Base-by-base conservation (phyloP, 139 green algal genomes). In the Micractinium sp. region DNA sequence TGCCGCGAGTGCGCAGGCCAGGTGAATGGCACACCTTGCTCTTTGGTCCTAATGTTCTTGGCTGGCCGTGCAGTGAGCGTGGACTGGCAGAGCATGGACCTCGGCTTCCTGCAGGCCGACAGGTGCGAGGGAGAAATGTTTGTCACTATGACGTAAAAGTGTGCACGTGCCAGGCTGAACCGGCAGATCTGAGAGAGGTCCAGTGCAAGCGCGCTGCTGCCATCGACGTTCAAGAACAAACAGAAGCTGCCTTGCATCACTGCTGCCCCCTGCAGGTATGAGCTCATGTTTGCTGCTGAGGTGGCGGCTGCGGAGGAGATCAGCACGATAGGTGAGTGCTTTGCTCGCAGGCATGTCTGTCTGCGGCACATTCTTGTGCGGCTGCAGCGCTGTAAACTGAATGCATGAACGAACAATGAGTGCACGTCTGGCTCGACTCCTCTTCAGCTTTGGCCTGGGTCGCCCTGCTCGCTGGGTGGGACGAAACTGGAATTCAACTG, bases 61-160 rank as follows among this genome's bases (percentile, higher is more conserved):
- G 53, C 56, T 41, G 19, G 14, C 19, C 3, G 47, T 56, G 66
- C 83, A 87, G 71, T 89, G 69, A 3, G 53, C 15, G 66, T 96
- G 12, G 41, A 87, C 53, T 96, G 92, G 92, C 29, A 22, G 39
- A 38, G 88, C 25, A 36, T 41, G 33, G 89, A 92, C 75, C n/a
- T 93, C 35, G 23, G 19, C 14, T 93, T 91, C 63, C 91, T 94
- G 33, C 38, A 89, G 27, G 74, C 33, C 20, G 74, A 53, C 39
- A 61, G 14, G 56, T 88, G n/a, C 29, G 27, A 22, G 71, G 27
- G 35, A 14, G 36, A 29, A 82, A 61, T 66, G 39, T 23, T 36
- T 83, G n/a, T n/a, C n/a, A n/a, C n/a, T n/a, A n/a, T n/a, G n/a
- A n/a, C n/a, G n/a, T n/a, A n/a, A n/a, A n/a, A n/a, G n/a, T n/a